Conservation (phyloP, 2,329 filamentous ascomycete species). For the Acrocalymma vagum region DNA sequence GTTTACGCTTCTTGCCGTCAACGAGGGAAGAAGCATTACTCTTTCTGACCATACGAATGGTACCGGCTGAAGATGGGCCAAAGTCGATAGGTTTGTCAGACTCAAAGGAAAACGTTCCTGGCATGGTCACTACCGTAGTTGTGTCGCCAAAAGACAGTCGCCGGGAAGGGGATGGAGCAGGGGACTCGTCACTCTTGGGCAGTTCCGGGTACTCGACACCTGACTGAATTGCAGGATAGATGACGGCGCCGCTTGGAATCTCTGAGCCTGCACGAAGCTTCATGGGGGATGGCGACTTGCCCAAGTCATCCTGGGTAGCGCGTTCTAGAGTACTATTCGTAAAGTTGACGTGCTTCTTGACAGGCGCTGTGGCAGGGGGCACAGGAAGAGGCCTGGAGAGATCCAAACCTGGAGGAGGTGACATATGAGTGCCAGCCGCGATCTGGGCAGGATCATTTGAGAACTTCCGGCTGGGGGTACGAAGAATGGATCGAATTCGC, state of each 20-base stretch:
- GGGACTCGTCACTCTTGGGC: slow-evolving; percentile 30
- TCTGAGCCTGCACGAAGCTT: slow-evolving; percentile 46
- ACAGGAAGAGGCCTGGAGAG: slow-evolving; percentile 63
- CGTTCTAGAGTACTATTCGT: slow-evolving; percentile 71
- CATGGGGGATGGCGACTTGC: slow-evolving; percentile 45
- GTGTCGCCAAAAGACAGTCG: slow-evolving; percentile 45
- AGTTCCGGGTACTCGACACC: slow-evolving; percentile 50
- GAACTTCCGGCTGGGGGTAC: slow-evolving; percentile 66
- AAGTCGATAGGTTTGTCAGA: slow-evolving; percentile 56
- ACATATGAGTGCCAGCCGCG: slow-evolving; percentile 67
- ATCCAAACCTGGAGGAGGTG: slow-evolving; percentile 46
- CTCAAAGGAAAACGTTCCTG: slow-evolving; percentile 59
- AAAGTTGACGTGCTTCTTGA: slow-evolving; percentile 84
- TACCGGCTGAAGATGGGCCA: slow-evolving; percentile 45
- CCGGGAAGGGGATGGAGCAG: slow-evolving; percentile 38
- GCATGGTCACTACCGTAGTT: slow-evolving; percentile 33
- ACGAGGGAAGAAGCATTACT: slow-evolving; percentile 48
- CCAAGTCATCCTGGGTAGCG: slow-evolving; percentile 37
- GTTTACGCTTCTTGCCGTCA: slow-evolving; percentile 55
- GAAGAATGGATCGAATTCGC: slow-evolving; percentile 71
- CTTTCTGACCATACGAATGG: slow-evolving; percentile 54
- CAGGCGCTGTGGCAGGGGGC: slow-evolving; percentile 70
- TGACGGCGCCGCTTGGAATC: slow-evolving; percentile 37
- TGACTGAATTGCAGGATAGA: slow-evolving; percentile 38
- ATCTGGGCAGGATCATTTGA: slow-evolving; percentile 67